Conservation (phyloP, 768 basidiomycete genomes). For the Lentinus brumalis region DNA sequence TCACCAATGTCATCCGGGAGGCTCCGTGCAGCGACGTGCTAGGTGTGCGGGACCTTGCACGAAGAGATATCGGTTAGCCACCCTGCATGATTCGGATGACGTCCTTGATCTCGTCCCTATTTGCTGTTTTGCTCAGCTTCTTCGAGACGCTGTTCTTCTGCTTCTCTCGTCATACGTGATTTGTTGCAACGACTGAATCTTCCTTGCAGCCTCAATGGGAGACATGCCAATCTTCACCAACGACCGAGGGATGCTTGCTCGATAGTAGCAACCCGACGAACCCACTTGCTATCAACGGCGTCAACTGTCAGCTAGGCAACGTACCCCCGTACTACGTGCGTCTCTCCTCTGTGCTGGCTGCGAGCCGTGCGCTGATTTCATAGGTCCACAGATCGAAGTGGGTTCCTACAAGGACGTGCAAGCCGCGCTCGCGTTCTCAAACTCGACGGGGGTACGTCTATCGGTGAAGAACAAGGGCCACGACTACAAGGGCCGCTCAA, state of each 20-base stretch:
- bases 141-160: neutral
- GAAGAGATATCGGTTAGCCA: too few relatives aligned
- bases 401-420: conserved; percentile 23
- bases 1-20: too few relatives aligned
- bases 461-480: conserved; percentile 38
- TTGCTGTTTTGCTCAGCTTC: neutral
- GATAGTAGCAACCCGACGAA: conserved; percentile 36
- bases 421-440: conserved; percentile 30
- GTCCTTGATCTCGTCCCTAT: too few relatives aligned
- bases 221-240: conserved; percentile 46
- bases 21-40: too few relatives aligned
- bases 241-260: conserved; percentile 48
- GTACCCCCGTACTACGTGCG: conserved; percentile 31
- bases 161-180: neutral
- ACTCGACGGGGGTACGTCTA: conserved; percentile 25
- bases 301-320: conserved; percentile 30
- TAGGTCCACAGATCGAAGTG: conserved; percentile 29
- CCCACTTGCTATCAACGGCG: conserved; percentile 16
- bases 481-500: conserved; percentile 37
- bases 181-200: neutral
- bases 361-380: neutral
- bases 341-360: neutral
- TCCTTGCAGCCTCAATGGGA: conserved; percentile 50
- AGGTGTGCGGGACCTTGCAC: too few relatives aligned
- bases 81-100: too few relatives aligned